Base-by-base conservation (phyloP, 352 stramenopile species). In the Hyaloperonospora brassicae region DNA sequence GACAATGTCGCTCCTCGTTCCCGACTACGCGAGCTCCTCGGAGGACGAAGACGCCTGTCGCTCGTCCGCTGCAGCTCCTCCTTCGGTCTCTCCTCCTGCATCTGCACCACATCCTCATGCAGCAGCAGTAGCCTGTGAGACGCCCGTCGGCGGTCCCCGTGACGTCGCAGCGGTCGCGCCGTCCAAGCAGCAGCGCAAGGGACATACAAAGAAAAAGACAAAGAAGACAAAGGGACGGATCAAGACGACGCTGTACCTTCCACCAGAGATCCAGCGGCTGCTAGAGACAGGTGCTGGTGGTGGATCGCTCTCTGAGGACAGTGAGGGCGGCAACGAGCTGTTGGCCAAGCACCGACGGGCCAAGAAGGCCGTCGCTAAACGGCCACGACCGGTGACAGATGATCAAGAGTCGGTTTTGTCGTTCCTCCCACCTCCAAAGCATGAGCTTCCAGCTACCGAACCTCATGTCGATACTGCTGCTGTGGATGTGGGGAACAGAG, bases 391-490 rank as follows among this genome's bases (percentile, higher is more conserved):
- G 0, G 17, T 43, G 1, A 24, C 36, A 5, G 2, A 41, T 0
- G 51, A 57, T 9, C 45, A 59, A 43, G 21, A 63, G 17, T 66
- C 59, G 6, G 24, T 56, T 30, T 48, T 90, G 17, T 70, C 76
- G 27, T 90, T 90, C 62, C 62, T 90, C 1, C 80, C 80, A 27
- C 48, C 67, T 2, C 80, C 80, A 8, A 86, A 87, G 51, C 63
- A 84, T 38, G 52, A 68, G 25, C 24, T 81, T 0, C 52, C 61
- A 14, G 52, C 46, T 34, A n/a, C 34, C 41, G 52, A 67, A 21
- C 12, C 61, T 42, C 9, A 21, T 40, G 13, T 1, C 10, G 2
- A 1, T 21, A 30, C 13, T 38, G 49, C 43, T 42, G 11, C 10
- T 50, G 25, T 34, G 1, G 31, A 62, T 2, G 52, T 64, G 47